These are phyloP conservation scores for Fusarium transvaalense DNA, from an alignment of 2,329 filamentous ascomycete species.

Conservation along the genomic window DNA sequence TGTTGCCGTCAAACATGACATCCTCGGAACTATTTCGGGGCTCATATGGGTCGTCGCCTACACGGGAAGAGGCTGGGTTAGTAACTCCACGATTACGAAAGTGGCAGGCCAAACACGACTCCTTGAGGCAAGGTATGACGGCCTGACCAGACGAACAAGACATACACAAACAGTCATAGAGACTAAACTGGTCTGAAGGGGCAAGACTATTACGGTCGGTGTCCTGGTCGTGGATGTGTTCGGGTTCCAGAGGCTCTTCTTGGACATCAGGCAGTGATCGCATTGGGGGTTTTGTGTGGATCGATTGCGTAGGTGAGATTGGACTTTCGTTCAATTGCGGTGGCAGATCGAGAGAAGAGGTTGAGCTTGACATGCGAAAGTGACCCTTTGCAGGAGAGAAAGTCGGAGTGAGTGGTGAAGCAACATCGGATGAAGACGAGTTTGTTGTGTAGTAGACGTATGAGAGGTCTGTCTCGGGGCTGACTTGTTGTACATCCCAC, in stretches of 20 bases:
- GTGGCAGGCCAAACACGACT: slow-evolving; percentile 14
- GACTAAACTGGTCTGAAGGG: slow-evolving; percentile 54
- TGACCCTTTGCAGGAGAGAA: slow-evolving; percentile 72
- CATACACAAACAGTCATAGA: slow-evolving; percentile 82
- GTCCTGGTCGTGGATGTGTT: slow-evolving; percentile 56
- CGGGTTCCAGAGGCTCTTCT: slow-evolving; percentile 82
- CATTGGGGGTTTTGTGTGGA: slow-evolving; percentile 68
- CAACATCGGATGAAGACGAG: slow-evolving; percentile 74
- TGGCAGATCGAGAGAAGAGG: slow-evolving; percentile 79
- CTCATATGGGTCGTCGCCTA: slow-evolving; percentile 73
- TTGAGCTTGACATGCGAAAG: slow-evolving; percentile 77
- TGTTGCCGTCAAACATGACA: slow-evolving; percentile 51
- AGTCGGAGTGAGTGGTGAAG: slow-evolving; percentile 78
- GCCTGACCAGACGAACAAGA: slow-evolving; percentile 46
- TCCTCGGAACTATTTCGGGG: slow-evolving; percentile 64
- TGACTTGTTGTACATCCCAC: slow-evolving; percentile 52
- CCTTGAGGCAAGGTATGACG: slow-evolving; percentile 3
- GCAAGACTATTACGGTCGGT: slow-evolving; percentile 65
- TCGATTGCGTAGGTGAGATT: slow-evolving; percentile 64
- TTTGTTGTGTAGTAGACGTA: slow-evolving; percentile 62
- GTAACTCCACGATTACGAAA: slow-evolving; percentile 25
- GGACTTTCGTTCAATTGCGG: slow-evolving; percentile 60
- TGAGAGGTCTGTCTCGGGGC: slow-evolving; percentile 52
- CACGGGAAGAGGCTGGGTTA: slow-evolving; percentile 28
- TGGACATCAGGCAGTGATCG: slow-evolving; percentile 82